Percentiles rank a stretch among this genome's conserved stretches.
phyloP scores from a whole-genome alignment of 2,329 filamentous ascomycete species.

The Cyphellophora attinorum region DNA sequence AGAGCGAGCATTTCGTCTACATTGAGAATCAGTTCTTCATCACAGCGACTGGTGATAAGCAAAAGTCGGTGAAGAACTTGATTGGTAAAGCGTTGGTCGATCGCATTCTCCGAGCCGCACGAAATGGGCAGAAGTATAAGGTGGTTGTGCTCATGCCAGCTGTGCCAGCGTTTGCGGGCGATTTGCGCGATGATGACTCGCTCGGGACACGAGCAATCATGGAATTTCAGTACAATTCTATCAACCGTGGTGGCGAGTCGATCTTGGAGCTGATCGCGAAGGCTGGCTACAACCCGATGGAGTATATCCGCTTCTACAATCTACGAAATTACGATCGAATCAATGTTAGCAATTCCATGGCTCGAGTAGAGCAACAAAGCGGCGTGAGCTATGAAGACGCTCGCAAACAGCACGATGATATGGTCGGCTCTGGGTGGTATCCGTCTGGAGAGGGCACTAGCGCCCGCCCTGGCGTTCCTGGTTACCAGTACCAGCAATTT shows the following conservation, averaged over 20 bases:
- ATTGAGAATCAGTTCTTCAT: constrained; percentile 89
- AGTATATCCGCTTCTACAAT: constrained; percentile 79
- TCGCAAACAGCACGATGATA: constrained; percentile 32
- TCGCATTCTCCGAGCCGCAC: constrained; percentile 61
- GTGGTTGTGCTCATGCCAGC: constrained; percentile 71
- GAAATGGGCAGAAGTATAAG: constrained; percentile 58
- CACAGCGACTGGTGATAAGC: constrained; percentile 62
- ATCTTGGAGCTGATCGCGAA: constrained; percentile 63
- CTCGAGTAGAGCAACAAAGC: constrained; percentile 29
- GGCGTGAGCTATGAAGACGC: constrained; percentile 37
- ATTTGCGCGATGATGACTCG: constrained; percentile 62
- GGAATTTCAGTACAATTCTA: constrained; percentile 77
- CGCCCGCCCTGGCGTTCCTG: constrained; percentile 8
- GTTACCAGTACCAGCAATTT: constrained; percentile 53
- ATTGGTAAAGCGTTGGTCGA: constrained; percentile 72
- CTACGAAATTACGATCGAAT: constrained; percentile 76
- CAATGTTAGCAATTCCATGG: constrained; percentile 40
- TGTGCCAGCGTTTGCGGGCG: constrained; percentile 73
- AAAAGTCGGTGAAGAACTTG: constrained; percentile 65
- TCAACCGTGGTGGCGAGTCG: constrained; percentile 65
- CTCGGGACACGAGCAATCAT: constrained; percentile 76
- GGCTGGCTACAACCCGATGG: constrained; percentile 57
- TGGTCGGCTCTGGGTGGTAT: constrained; percentile 38
- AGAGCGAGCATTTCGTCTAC: constrained; percentile 64
- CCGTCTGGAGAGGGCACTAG: constrained; percentile 25